A percentile compares a stretch with the other conserved stretches of the same genome.
Evolutionary conservation across 768 basidiomycete genomes (phyloP).

Genomic region (Megacollybia marginata): DNA sequence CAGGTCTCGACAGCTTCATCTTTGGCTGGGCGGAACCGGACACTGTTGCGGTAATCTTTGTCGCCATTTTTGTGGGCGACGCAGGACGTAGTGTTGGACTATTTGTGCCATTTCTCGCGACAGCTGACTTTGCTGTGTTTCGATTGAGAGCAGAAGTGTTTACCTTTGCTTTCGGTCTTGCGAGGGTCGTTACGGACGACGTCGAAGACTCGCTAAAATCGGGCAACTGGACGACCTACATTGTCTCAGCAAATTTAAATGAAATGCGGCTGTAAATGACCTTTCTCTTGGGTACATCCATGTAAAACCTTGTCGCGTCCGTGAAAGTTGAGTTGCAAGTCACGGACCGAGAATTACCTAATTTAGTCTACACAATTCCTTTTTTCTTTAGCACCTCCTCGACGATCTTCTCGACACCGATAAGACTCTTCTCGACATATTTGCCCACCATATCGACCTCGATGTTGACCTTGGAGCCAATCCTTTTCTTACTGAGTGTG

Average conservation of each 20-base stretch:
- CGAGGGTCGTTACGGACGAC: conserved; percentile 12
- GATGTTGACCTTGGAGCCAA: conserved; percentile 85
- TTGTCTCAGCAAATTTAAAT: too few relatives aligned
- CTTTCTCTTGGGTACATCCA: conserved; percentile 1
- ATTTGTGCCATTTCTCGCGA: neutral
- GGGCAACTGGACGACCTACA: neutral
- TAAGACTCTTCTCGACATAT: conserved; percentile 80
- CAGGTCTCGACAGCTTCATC: conserved; percentile 17
- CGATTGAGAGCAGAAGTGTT: conserved; percentile 36
- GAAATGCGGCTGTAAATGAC: neutral
- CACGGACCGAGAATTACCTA: neutral
- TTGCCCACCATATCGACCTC: conserved; percentile 96
- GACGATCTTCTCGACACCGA: conserved; percentile 56
- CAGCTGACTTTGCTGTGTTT: conserved; percentile 15
- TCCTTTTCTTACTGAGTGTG: conserved; percentile 63
- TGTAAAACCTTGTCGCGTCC: neutral
- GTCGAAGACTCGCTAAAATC: conserved; percentile 25
- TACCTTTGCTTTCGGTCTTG: conserved; percentile 53
- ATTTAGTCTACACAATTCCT: conserved; percentile 18
- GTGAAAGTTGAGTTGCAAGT: neutral
- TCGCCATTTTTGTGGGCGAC: conserved; percentile 35
- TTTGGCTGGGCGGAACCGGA: neutral
- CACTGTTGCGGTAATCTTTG: conserved; percentile 17
- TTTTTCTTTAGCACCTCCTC: conserved; percentile 44
- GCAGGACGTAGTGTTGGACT: conserved; percentile 13